These are phyloP conservation scores for Aspergillus sparsus DNA, from an alignment of 495 filamentous ascomycete species.

Conservation along the genomic window DNA sequence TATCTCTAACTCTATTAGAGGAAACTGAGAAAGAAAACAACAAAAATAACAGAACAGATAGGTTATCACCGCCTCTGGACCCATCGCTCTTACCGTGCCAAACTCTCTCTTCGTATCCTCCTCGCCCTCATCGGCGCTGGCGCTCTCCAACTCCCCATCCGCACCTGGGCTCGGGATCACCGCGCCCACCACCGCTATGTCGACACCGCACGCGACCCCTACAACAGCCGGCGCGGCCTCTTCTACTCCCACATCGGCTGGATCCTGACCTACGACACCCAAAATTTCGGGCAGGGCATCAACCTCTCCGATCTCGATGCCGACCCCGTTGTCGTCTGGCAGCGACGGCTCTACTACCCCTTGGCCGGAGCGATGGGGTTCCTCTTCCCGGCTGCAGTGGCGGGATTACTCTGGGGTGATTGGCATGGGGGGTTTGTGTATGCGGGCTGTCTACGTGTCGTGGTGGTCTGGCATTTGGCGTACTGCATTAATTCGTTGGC, in stretches of 20 bases:
- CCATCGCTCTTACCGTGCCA: conserved; percentile 82
- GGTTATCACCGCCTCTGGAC: conserved; percentile 84
- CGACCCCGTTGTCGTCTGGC: conserved; percentile 78
- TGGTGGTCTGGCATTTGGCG: conserved; percentile 88
- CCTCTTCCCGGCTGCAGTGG: conserved; percentile 71
- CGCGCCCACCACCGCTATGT: conserved; percentile 92
- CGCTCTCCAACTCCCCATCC: conserved; percentile 83
- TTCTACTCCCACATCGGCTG: conserved; percentile 83
- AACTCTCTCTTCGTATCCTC: conserved; percentile 73
- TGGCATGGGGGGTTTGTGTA: conserved; percentile 83
- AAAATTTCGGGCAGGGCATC: conserved; percentile 56
- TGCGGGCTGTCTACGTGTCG: conserved; percentile 80
- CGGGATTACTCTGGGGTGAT: conserved; percentile 76
- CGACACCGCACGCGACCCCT: conserved; percentile 91
- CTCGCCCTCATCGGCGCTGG: conserved; percentile 81
- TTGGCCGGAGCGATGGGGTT: conserved; percentile 76
- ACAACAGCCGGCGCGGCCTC: conserved; percentile 86
- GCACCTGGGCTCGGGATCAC: conserved; percentile 92
- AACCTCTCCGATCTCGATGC: conserved; percentile 88
- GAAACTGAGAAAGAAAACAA: too few relatives aligned
- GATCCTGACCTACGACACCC: conserved; percentile 68
- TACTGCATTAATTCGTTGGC: conserved; percentile 94
- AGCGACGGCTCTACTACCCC: conserved; percentile 80
- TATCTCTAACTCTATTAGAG: background rate
- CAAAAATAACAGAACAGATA: conserved; percentile 7